These are phyloP conservation scores for Hyaloscypha variabilis DNA, from an alignment of 495 filamentous ascomycete species.

Conservation along the genomic window DNA sequence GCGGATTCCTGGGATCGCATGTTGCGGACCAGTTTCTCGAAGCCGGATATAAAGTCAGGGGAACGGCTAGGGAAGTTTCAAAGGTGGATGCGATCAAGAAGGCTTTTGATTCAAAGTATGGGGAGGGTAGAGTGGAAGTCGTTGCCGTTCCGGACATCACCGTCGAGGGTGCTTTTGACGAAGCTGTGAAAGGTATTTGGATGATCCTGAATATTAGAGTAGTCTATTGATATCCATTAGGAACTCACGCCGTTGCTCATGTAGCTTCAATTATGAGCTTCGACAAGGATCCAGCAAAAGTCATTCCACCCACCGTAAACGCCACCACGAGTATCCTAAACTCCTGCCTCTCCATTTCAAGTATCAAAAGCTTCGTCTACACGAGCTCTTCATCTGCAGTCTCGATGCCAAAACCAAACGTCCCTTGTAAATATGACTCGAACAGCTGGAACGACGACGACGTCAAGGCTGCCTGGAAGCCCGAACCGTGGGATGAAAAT, in stretches of 20 bases:
- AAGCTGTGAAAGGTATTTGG: constrained; percentile 41
- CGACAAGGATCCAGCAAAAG: constrained; percentile 40
- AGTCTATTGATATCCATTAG: background rate
- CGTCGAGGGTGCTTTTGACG: constrained; percentile 40
- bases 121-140: constrained; percentile 40
- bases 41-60: constrained; percentile 53
- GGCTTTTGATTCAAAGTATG: constrained; percentile 44
- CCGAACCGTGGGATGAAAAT: constrained; percentile 21
- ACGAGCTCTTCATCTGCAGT: constrained; percentile 51
- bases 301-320: constrained; percentile 44
- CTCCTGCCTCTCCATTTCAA: constrained; percentile 42
- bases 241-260: constrained; percentile 41
- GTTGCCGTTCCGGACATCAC: constrained; percentile 43
- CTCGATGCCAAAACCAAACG: constrained; percentile 32
- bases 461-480: constrained; percentile 44
- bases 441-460: constrained; percentile 52
- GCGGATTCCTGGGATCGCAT: constrained; percentile 58
- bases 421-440: constrained; percentile 24
- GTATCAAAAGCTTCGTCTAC: constrained; percentile 52
- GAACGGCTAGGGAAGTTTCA: constrained; percentile 46
- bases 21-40: constrained; percentile 49
- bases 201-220: background rate
- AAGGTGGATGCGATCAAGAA: constrained; percentile 47
- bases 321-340: constrained; percentile 42
- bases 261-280: constrained; percentile 45